Evolutionary conservation across 2,329 filamentous ascomycete species (phyloP).

Genomic region (Zalaria sp.): DNA sequence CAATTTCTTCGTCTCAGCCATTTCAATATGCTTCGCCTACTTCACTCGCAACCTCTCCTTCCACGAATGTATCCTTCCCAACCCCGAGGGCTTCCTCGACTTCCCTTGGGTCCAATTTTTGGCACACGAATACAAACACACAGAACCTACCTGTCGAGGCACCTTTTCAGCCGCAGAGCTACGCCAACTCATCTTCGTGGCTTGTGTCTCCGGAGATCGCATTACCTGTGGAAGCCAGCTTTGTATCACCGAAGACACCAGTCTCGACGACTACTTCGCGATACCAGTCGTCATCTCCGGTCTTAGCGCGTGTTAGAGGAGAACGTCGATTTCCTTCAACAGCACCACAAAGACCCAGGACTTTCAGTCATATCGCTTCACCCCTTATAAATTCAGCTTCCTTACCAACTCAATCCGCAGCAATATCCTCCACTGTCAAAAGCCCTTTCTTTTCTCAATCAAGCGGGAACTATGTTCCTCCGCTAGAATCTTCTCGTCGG

Average conservation of each 20-base stretch:
- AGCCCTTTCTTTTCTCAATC: constrained; percentile 22
- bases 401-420: too few relatives aligned
- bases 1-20: constrained; percentile 22
- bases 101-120: background rate
- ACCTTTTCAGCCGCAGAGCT: too few relatives aligned
- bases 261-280: constrained; percentile 9
- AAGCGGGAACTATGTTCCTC: constrained; percentile 20
- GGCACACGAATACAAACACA: too few relatives aligned
- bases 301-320: constrained; percentile 11
- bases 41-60: constrained; percentile 5
- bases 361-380: background rate
- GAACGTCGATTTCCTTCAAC: constrained; percentile 5
- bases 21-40: constrained; percentile 10
- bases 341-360: constrained; percentile 4
- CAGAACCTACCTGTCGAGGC: too few relatives aligned
- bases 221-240: too few relatives aligned
- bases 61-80: background rate
- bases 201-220: too few relatives aligned
- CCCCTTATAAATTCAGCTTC: too few relatives aligned
- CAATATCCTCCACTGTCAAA: too few relatives aligned
- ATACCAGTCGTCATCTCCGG: constrained; percentile 8
- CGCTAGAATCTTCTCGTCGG: constrained; percentile 27
- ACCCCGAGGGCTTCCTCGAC: background rate
- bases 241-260: constrained; percentile 14
- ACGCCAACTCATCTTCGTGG: too few relatives aligned